These are phyloP conservation scores for Trichoderma simmonsii DNA, from an alignment of 2,329 filamentous ascomycete species.

Conservation along the genomic window DNA sequence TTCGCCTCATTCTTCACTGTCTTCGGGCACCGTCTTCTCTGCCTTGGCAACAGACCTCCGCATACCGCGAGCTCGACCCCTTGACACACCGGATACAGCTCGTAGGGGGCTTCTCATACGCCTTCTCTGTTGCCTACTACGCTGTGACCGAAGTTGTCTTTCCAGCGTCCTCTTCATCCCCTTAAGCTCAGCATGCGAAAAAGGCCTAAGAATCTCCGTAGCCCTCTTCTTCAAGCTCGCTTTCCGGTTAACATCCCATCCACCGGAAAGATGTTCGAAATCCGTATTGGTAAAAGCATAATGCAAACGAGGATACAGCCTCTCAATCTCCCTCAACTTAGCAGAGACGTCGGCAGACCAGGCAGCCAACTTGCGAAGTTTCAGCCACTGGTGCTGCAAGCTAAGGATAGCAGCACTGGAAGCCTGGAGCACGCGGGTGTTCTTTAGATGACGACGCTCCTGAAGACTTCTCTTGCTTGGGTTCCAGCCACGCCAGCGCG, in stretches of 20 bases:
- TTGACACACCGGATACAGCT: background rate
- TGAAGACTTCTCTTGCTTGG: slow-evolving; percentile 23
- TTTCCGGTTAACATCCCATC: slow-evolving; percentile 26
- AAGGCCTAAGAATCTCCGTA: slow-evolving; percentile 28
- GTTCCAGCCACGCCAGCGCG: slow-evolving; percentile 72
- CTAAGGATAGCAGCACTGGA: slow-evolving; percentile 43
- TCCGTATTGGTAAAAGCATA: slow-evolving; percentile 39
- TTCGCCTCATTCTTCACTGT: background rate
- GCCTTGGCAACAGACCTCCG: background rate
- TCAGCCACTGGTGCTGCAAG: slow-evolving; percentile 49
- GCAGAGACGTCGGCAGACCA: slow-evolving; percentile 48
- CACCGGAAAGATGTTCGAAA: slow-evolving; percentile 28
- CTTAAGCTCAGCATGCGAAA: slow-evolving; percentile 32
- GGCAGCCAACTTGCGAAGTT: slow-evolving; percentile 45
- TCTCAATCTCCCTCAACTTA: slow-evolving; percentile 38
- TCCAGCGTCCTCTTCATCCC: slow-evolving; percentile 25
- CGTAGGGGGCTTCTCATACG: background rate
- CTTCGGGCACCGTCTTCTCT: background rate
- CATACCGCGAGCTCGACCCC: background rate
- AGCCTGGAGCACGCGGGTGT: slow-evolving; percentile 33
- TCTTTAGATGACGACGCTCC: slow-evolving; percentile 39
- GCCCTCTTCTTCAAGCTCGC: slow-evolving; percentile 30
- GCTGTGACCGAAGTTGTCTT: slow-evolving; percentile 19
- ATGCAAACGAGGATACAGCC: slow-evolving; percentile 40
- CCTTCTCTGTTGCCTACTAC: background rate